Percentiles rank a stretch among this genome's conserved stretches.
Conservation (phyloP, 805 yeast species). For the Pichia gijzeniarum region DNA sequence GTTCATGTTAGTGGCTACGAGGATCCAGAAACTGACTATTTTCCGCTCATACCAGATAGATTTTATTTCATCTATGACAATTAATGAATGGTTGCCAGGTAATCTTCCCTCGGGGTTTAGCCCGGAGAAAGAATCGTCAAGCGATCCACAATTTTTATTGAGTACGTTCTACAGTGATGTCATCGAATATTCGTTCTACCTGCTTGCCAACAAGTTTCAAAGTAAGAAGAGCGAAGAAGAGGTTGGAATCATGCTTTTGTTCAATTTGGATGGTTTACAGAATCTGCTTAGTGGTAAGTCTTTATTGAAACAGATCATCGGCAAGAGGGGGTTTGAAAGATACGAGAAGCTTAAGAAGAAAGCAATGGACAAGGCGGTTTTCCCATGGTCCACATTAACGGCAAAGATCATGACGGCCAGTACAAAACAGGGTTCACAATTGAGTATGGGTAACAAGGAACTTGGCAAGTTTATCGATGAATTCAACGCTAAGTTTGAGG, state of each 20-base stretch:
- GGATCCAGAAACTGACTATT: slow-evolving; percentile 58
- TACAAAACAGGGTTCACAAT: slow-evolving; percentile 44
- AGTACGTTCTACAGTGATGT: slow-evolving; percentile 70
- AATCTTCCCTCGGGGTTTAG: slow-evolving; percentile 53
- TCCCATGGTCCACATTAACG: slow-evolving; percentile 76
- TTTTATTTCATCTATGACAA: slow-evolving; percentile 44
- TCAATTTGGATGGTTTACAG: slow-evolving; percentile 69
- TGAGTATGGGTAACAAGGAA: slow-evolving; percentile 63
- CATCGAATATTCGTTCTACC: slow-evolving; percentile 63
- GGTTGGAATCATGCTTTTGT: slow-evolving; percentile 65
- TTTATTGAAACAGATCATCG: slow-evolving; percentile 44
- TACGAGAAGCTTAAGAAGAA: slow-evolving; percentile 64
- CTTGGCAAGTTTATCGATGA: slow-evolving; percentile 52
- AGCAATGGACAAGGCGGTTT: slow-evolving; percentile 63
- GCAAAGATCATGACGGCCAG: slow-evolving; percentile 75
- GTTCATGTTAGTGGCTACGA: slow-evolving; percentile 62
- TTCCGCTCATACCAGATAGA: slow-evolving; percentile 45
- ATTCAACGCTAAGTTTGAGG: slow-evolving; percentile 81
- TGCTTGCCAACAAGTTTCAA: slow-evolving; percentile 56
- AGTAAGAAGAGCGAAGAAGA: slow-evolving; percentile 37
- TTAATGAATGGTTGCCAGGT: slow-evolving; percentile 70
- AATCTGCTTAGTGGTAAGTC: slow-evolving; percentile 54
- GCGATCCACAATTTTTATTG: slow-evolving; percentile 45
- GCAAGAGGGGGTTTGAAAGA: slow-evolving; percentile 54
- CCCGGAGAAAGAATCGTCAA: slow-evolving; percentile 33